These are phyloP conservation scores for Trypanosoma melophagium DNA, from an alignment of 208 protist genomes.

Conservation along the genomic window DNA sequence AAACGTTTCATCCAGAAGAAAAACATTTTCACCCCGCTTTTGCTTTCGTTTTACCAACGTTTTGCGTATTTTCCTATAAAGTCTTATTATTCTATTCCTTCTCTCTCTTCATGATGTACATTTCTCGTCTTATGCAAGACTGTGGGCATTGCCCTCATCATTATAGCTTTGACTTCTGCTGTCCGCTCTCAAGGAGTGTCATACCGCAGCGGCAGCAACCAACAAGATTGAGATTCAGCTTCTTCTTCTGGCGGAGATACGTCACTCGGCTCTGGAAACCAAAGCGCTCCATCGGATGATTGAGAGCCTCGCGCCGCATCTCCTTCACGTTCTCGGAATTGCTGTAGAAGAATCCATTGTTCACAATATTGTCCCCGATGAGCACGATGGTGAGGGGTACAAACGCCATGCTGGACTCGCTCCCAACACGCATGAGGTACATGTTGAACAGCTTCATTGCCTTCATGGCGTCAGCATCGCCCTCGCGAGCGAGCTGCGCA, in stretches of 20 bases:
- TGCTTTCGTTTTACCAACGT: background rate
- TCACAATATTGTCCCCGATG: constrained; percentile 66
- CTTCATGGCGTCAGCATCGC: constrained; percentile 44
- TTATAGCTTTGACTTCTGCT: constrained; percentile 2
- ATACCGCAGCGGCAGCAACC: constrained; percentile 60
- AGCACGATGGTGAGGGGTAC: constrained; percentile 60
- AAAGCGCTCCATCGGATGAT: constrained; percentile 70
- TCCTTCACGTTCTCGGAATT: constrained; percentile 34
- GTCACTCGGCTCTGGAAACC: constrained; percentile 55
- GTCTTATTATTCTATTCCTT: background rate
- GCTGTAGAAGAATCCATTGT: constrained; percentile 59
- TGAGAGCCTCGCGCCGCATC: constrained; percentile 32
- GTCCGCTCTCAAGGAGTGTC: constrained; percentile 13
- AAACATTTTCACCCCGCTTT: background rate
- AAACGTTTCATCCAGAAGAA: background rate
- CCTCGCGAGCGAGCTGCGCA: constrained; percentile 43
- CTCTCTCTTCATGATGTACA: constrained; percentile 20
- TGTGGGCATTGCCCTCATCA: background rate
- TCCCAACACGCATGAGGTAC: constrained; percentile 48
- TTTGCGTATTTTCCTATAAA: too few relatives aligned
- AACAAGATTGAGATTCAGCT: constrained; percentile 71
- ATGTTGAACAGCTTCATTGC: constrained; percentile 50
- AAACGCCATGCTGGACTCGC: constrained; percentile 61
- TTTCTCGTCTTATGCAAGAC: background rate
- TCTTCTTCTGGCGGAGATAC: constrained; percentile 61